A percentile compares a stretch with the other conserved stretches of the same genome.
phyloP scores from a whole-genome alignment of 805 yeast species.

The Saccharomycopsis sp. region DNA sequence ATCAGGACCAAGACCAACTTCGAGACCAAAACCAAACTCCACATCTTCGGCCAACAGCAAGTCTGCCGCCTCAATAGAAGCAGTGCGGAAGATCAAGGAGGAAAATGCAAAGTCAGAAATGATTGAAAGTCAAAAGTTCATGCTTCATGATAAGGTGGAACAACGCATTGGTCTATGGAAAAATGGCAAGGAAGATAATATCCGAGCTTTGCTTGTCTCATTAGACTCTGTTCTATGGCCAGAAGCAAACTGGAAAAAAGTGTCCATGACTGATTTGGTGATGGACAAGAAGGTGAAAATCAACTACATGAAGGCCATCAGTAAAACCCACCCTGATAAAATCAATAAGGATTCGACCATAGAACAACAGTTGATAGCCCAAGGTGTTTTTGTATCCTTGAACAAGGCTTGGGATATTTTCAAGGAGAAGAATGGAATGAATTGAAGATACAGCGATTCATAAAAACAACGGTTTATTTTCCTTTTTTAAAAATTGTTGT shows the following conservation, averaged over 20 bases:
- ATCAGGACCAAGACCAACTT: constrained; percentile 25
- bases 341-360: constrained; percentile 46
- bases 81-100: constrained; percentile 42
- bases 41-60: constrained; percentile 16
- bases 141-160: constrained; percentile 56
- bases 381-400: constrained; percentile 71
- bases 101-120: constrained; percentile 37
- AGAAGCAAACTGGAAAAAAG: constrained; percentile 54
- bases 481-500: no score
- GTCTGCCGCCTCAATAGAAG: constrained; percentile 27
- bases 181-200: constrained; percentile 66
- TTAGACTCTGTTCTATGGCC: constrained; percentile 64
- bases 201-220: constrained; percentile 67
- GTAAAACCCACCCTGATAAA: constrained; percentile 86
- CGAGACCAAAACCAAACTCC: constrained; percentile 14
- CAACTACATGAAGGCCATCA: constrained; percentile 82
- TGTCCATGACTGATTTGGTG: constrained; percentile 66
- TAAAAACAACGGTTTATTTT: no score
- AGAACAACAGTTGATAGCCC: constrained; percentile 77
- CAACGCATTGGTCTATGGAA: constrained; percentile 53
- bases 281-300: constrained; percentile 85
- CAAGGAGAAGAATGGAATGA: constrained; percentile 46
- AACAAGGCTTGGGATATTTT: constrained; percentile 88
- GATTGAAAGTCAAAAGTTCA: constrained; percentile 49
- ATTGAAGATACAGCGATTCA: constrained; percentile 22